Evolutionary conservation across 169 alveolate genomes (phyloP), one percentile per base, ranked within the genome.

Genomic region (Eimeria sp.): DNA sequence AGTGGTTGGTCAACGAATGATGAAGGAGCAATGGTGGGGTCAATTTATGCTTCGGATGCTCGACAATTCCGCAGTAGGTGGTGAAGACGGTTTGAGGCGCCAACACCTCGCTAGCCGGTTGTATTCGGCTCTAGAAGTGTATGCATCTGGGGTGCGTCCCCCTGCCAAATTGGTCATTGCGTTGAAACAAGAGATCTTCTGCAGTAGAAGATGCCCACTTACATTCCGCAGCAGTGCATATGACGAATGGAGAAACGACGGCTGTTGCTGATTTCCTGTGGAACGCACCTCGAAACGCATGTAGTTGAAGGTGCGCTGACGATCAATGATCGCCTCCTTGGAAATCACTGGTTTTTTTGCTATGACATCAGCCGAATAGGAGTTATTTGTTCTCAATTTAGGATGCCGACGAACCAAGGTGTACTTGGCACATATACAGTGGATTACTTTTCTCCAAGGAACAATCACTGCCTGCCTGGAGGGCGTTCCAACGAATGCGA

Each of bases 1-100:
- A 14, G 72, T 80, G 47, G n/a, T 80, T 47, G 89, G 89, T 25
- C 72, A 72, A 11, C n/a, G 72, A 49, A 80, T 80, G 89, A 43
- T 25, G 40, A 80, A 49, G 89, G 49, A 49, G 3, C 0, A 6
- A 30, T 80, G 89, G 89, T 80, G 89, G 89, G n/a, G 5, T 5
- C n/a, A 49, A 5, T 22, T 80, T 5, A 18, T 49, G 89, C 25
- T 5, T 4, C 22, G n/a, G 34, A 18, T 80, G 89, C 10, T 54
- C 18, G 58, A 80, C 4, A 18, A 6, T 22, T 45, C 67, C n/a
- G n/a, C 47, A 47, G 25, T 49, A 11, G 40, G 20, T 34, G 34
- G 0, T 25, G 49, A 11, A 7, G 43, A 5, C n/a, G 43, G 1
- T 18, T 5, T 80, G 61, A 47, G 13, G 4, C 22, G 22, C 43